These are phyloP conservation scores for Aureobasidium musti DNA, from an alignment of 2,329 filamentous ascomycete species.

Conservation along the genomic window DNA sequence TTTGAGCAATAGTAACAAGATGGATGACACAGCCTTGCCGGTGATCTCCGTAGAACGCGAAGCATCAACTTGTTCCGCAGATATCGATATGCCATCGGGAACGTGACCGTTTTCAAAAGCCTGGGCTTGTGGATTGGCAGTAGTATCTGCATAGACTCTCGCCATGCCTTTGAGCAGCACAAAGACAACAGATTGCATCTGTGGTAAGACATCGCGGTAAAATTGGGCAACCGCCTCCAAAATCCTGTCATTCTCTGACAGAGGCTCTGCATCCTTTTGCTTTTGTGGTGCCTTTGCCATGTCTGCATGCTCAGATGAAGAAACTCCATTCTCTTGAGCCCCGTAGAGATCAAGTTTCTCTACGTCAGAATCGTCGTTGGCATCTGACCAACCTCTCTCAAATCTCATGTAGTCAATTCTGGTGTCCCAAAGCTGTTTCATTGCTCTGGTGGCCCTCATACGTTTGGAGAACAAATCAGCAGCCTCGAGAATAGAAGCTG, in stretches of 20 bases:
- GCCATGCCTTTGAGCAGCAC: conserved; percentile 87
- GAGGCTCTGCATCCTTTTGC: background rate
- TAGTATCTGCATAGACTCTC: conserved; percentile 50
- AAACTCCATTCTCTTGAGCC: conserved; percentile 4
- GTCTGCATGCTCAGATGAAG: background rate
- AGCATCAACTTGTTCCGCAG: conserved; percentile 74
- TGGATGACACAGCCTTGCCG: conserved; percentile 87
- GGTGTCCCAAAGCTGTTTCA: conserved; percentile 93
- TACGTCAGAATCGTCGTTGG: conserved; percentile 47
- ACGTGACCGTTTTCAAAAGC: conserved; percentile 42
- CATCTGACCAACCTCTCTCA: conserved; percentile 78
- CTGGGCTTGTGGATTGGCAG: conserved; percentile 33
- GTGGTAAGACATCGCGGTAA: conserved; percentile 73
- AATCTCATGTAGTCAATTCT: conserved; percentile 88
- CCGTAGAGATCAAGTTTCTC: conserved; percentile 33
- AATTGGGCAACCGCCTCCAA: conserved; percentile 14
- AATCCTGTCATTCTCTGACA: conserved; percentile 13
- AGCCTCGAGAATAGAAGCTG: conserved; percentile 91
- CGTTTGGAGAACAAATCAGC: conserved; percentile 87
- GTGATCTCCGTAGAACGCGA: conserved; percentile 82
- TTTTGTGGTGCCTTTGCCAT: background rate
- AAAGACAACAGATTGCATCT: conserved; percentile 89
- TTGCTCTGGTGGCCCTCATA: conserved; percentile 87
- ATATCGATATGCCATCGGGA: conserved; percentile 38
- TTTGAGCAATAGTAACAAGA: conserved; percentile 83